Evolutionary conservation across 129 eudicot species (phyloP).

Genomic region (Saposhnikovia divaricata): DNA sequence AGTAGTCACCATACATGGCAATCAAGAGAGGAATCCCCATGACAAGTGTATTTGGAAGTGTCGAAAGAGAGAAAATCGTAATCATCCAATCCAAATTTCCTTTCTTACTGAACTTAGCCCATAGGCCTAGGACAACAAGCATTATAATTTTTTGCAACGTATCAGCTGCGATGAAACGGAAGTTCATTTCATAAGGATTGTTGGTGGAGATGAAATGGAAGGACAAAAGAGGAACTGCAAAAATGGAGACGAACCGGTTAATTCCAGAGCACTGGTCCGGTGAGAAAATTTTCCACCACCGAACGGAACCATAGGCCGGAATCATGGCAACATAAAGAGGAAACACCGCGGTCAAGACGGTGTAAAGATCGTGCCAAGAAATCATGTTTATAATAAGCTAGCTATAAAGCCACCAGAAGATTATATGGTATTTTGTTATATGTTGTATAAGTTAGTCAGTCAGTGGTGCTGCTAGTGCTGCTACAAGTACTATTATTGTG

Average conservation of each 20-base stretch:
- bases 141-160: slow-evolving; percentile 23
- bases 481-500: background rate
- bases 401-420: background rate
- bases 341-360: slow-evolving; percentile 31
- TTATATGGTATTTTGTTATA: background rate
- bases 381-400: background rate
- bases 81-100: slow-evolving; percentile 32
- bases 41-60: slow-evolving; percentile 35
- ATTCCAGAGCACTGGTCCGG: slow-evolving; percentile 41
- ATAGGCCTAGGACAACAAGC: slow-evolving; percentile 19
- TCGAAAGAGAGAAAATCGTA: slow-evolving; percentile 32
- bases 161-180: slow-evolving; percentile 28
- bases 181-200: slow-evolving; percentile 37
- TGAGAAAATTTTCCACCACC: slow-evolving; percentile 33
- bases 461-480: background rate
- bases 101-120: slow-evolving; percentile 15
- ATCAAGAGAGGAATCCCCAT: slow-evolving; percentile 39
- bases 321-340: slow-evolving; percentile 40
- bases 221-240: slow-evolving; percentile 34
- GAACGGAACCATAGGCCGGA: slow-evolving; percentile 24
- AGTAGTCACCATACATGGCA: slow-evolving; percentile 39
- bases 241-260: slow-evolving; percentile 35
- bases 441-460: background rate
- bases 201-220: slow-evolving; percentile 38
- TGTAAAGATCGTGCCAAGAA: slow-evolving; percentile 24